phyloP scores from a whole-genome alignment of 2,329 filamentous ascomycete species.

The Cladosporium austrohemisphaericum region DNA sequence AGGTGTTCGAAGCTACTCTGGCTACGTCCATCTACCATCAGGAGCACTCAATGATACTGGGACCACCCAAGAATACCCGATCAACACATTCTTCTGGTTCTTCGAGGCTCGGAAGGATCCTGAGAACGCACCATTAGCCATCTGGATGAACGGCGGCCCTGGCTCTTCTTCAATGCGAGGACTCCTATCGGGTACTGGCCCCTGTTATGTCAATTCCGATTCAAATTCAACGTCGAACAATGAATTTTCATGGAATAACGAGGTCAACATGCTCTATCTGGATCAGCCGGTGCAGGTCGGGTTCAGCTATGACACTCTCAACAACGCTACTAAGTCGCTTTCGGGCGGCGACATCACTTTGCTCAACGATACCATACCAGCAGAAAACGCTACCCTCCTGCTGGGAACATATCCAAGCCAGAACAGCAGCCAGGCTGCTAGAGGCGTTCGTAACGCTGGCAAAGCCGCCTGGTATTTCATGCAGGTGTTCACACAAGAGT shows the following conservation, averaged over 20 bases:
- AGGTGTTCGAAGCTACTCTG: constrained; percentile 55
- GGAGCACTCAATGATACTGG: constrained; percentile 38
- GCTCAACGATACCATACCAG: constrained; percentile 30
- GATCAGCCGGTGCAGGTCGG: constrained; percentile 60
- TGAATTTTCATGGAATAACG: constrained; percentile 60
- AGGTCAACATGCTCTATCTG: constrained; percentile 57
- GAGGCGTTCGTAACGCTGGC: constrained; percentile 50
- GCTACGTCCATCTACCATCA: constrained; percentile 56
- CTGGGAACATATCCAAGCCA: constrained; percentile 51
- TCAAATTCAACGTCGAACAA: constrained; percentile 50
- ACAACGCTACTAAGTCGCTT: constrained; percentile 36
- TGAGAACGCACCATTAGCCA: constrained; percentile 50
- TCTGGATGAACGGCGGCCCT: constrained; percentile 59
- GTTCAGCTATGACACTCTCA: constrained; percentile 46
- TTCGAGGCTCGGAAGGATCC: constrained; percentile 56
- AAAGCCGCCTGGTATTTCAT: constrained; percentile 57
- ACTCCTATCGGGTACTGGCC: constrained; percentile 48
- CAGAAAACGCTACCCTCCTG: constrained; percentile 51
- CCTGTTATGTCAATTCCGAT: constrained; percentile 52
- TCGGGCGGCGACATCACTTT: constrained; percentile 17
- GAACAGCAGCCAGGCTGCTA: constrained; percentile 43
- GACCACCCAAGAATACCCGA: constrained; percentile 41
- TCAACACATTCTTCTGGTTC: constrained; percentile 62
- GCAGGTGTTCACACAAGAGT: constrained; percentile 60
- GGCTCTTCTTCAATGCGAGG: constrained; percentile 51